Evolutionary conservation across 2,329 filamentous ascomycete genomes (phyloP).

Genomic region (Epichloe festucae): DNA sequence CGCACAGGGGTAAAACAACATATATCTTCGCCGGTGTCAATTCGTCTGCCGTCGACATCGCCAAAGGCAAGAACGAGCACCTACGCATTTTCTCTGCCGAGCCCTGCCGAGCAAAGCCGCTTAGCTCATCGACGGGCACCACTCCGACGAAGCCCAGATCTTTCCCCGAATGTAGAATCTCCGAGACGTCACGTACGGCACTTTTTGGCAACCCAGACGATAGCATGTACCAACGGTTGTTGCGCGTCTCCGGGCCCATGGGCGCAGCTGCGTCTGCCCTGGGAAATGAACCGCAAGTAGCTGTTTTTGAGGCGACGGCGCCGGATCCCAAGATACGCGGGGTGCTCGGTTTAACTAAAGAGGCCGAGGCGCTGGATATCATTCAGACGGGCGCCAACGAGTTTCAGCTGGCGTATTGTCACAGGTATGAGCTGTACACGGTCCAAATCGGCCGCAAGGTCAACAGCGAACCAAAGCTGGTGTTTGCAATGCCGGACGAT

Average conservation of each 20-base stretch:
- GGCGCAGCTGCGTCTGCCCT: constrained; percentile 71
- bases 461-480: constrained; percentile 33
- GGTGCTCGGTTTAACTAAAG: constrained; percentile 35
- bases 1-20: constrained; percentile 40
- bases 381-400: constrained; percentile 43
- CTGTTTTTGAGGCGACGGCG: constrained; percentile 55
- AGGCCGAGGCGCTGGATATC: constrained; percentile 60
- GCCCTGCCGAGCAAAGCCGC: constrained; percentile 17
- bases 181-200: constrained; percentile 37
- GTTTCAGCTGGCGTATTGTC: constrained; percentile 68
- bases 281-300: constrained; percentile 62
- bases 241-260: constrained; percentile 50
- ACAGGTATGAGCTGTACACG: constrained; percentile 60
- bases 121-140: constrained; percentile 17
- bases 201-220: constrained; percentile 41
- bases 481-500: constrained; percentile 43
- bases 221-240: constrained; percentile 46
- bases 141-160: not conserved
- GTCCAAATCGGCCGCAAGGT: constrained; percentile 42
- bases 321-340: constrained; percentile 34
- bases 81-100: constrained; percentile 61
- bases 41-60: constrained; percentile 57
- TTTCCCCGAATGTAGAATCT: constrained; percentile 25
- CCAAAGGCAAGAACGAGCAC: constrained; percentile 70
- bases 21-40: constrained; percentile 67